These are phyloP conservation scores for Yarrowia yakushimensis DNA, from an alignment of 805 yeast species.

Conservation along the genomic window DNA sequence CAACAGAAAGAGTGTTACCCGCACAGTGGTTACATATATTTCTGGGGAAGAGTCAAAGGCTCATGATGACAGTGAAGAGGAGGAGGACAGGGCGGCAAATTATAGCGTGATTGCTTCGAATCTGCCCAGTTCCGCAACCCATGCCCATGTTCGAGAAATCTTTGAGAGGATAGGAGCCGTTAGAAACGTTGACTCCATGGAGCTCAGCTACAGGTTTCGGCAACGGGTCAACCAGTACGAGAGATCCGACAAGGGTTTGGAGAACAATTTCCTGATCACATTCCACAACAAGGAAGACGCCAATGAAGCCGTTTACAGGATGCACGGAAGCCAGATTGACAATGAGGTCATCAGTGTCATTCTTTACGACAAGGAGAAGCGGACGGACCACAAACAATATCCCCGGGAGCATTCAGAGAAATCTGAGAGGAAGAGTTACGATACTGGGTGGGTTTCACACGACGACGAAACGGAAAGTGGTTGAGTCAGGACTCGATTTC, in stretches of 20 bases:
- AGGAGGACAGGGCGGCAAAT: too few relatives aligned
- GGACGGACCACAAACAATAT: background rate
- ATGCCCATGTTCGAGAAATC: background rate
- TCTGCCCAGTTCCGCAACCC: background rate
- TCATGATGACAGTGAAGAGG: background rate
- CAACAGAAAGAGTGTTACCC: background rate
- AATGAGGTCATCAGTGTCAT: background rate
- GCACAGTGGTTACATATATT: background rate
- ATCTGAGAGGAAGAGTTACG: background rate
- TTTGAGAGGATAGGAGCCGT: constrained; percentile 26
- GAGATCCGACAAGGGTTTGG: background rate
- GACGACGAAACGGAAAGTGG: too few relatives aligned
- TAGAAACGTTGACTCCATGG: constrained; percentile 35
- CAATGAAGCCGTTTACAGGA: background rate
- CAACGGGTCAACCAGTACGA: constrained; percentile 26
- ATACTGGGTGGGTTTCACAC: background rate
- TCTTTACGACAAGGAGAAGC: background rate
- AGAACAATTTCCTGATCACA: constrained; percentile 6
- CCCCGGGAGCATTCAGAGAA: background rate
- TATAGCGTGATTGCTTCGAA: background rate
- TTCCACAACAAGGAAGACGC: background rate
- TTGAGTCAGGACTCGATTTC: too few relatives aligned
- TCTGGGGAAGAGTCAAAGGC: background rate
- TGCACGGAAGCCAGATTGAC: constrained; percentile 12
- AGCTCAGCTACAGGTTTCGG: constrained; percentile 26